Evolutionary conservation across 176 grass and related monocot genomes (phyloP).

Genomic region (Pharus latifolius): DNA sequence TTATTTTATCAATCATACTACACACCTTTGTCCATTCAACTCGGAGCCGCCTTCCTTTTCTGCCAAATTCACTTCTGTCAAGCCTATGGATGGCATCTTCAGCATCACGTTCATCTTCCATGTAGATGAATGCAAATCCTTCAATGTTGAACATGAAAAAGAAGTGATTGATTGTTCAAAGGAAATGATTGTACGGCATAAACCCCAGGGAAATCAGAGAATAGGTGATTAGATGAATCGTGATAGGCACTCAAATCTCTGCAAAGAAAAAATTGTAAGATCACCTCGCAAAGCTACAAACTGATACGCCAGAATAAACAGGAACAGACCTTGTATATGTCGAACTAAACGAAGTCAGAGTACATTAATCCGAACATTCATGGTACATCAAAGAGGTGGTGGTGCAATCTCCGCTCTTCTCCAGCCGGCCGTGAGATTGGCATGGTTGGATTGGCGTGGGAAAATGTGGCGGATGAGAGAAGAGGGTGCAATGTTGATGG

Average conservation of each 20-base stretch:
- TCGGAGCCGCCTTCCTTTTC: slow-evolving; percentile 73
- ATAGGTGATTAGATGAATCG: background rate
- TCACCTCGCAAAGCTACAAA: slow-evolving; percentile 44
- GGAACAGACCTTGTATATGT: slow-evolving; percentile 88
- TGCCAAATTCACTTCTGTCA: slow-evolving; percentile 88
- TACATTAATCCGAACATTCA: slow-evolving; percentile 63
- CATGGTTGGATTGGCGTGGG: slow-evolving; percentile 63
- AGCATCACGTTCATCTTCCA: slow-evolving; percentile 95
- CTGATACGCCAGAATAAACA: slow-evolving; percentile 56
- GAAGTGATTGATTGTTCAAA: slow-evolving; percentile 3
- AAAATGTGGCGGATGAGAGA: slow-evolving; percentile 37
- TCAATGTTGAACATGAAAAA: slow-evolving; percentile 13
- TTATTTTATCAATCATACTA: slow-evolving; percentile 1
- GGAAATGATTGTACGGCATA: background rate
- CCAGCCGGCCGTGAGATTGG: slow-evolving; percentile 70
- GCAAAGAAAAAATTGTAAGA: slow-evolving; percentile 6
- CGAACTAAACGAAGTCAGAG: slow-evolving; percentile 73
- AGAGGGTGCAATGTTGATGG: slow-evolving; percentile 62
- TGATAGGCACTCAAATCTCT: slow-evolving; percentile 13
- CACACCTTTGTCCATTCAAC: slow-evolving; percentile 91
- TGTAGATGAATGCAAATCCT: slow-evolving; percentile 99
- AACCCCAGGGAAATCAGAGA: background rate
- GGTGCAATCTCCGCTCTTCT: slow-evolving; percentile 77
- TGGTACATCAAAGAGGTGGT: slow-evolving; percentile 62
- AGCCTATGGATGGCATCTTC: slow-evolving; percentile 78